A percentile compares a stretch with the other conserved stretches of the same genome.
These are phyloP conservation scores for Mucor saturninus DNA, from an alignment of 371 early-diverging fungal genomes.

Conservation along the genomic window DNA sequence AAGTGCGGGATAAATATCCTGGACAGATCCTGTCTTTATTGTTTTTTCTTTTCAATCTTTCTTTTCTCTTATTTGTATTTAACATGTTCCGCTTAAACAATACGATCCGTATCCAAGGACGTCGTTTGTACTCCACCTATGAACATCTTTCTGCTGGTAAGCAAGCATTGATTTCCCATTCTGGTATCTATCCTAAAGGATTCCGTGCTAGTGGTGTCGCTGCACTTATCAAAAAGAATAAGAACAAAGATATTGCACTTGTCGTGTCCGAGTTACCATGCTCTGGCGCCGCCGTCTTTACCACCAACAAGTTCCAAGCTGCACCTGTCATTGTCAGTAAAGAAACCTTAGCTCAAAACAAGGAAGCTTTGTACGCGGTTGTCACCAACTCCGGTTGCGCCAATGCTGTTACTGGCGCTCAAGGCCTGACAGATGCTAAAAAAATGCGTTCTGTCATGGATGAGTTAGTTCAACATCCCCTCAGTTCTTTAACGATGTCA, in stretches of 20 bases:
- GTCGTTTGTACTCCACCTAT: slow-evolving; percentile 28
- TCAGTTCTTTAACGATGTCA: slow-evolving; percentile 84
- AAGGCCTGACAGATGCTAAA: slow-evolving; percentile 82
- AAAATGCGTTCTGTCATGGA: slow-evolving; percentile 70
- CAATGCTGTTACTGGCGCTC: slow-evolving; percentile 92
- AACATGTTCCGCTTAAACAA: slow-evolving; percentile 1
- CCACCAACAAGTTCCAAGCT: slow-evolving; percentile 90
- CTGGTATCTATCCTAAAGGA: slow-evolving; percentile 77
- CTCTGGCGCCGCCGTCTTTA: slow-evolving; percentile 89
- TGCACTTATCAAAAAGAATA: slow-evolving; percentile 85
- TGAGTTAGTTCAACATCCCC: slow-evolving; percentile 41
- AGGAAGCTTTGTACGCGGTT: slow-evolving; percentile 63
- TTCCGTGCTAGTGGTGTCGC: slow-evolving; percentile 82
- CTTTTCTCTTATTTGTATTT: not conserved
- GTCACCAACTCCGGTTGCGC: slow-evolving; percentile 95
- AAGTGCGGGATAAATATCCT: not conserved
- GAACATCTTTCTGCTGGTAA: slow-evolving; percentile 42
- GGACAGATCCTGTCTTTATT: not conserved
- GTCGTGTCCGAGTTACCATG: slow-evolving; percentile 77
- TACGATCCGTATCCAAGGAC: not conserved
- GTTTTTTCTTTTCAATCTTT: not conserved
- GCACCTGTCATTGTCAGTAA: slow-evolving; percentile 87
- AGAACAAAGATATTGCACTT: slow-evolving; percentile 79
- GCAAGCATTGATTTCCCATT: slow-evolving; percentile 52
- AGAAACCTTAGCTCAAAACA: slow-evolving; percentile 59